Base-by-base conservation (phyloP, 345 rosid genomes). In the Pistacia vera region DNA sequence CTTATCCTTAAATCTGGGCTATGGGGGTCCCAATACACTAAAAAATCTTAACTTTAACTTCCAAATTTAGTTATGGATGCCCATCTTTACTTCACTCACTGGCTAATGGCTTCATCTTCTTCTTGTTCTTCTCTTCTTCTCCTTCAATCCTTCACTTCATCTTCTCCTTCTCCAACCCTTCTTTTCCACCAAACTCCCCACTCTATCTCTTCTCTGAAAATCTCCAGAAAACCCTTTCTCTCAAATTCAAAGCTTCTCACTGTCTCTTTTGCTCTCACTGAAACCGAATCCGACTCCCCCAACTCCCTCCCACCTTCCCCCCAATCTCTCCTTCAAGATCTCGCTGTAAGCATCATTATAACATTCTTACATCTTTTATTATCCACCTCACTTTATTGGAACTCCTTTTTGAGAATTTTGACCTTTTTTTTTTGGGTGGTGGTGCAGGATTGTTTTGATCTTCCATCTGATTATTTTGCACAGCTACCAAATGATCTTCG, bases 361-460 rank as follows among this genome's bases (percentile, higher is more conserved):
- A 5, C 13, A 4, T 10, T 13, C 4, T n/a, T 4, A 41, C 46
- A 38, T 38, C 5, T 38, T 38, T 38, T 38, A 38, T 38, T 38
- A 38, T 38, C 41, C 8, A 38, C 41, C 5, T 4, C 41, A 38
- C 1, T 38, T 38, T 38, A 8, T 41, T 30, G 33, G 33, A 30
- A 30, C 33, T 30, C 33, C 3, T 30, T 30, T 30, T 30, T 30
- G 33, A 30, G 33, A 30, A 30, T 30, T 30, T 30, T 30, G 33
- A 30, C 33, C 46, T 58, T 56, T 18, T 38, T 17, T 10, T 12
- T 48, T 17, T 17, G 66, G 28, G 35, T 69, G 55, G n/a, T 16
- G 46, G 55, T 85, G 93, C 92, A 93, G 99, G 91, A 85, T 63
- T 80, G 90, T 78, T 91, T 95, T 77, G 92, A 90, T 88, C 97